Evolutionary conservation across 2,329 filamentous ascomycete species (phyloP), one percentile per base, ranked within the genome.

Genomic region (Fusarium ramigenum): DNA sequence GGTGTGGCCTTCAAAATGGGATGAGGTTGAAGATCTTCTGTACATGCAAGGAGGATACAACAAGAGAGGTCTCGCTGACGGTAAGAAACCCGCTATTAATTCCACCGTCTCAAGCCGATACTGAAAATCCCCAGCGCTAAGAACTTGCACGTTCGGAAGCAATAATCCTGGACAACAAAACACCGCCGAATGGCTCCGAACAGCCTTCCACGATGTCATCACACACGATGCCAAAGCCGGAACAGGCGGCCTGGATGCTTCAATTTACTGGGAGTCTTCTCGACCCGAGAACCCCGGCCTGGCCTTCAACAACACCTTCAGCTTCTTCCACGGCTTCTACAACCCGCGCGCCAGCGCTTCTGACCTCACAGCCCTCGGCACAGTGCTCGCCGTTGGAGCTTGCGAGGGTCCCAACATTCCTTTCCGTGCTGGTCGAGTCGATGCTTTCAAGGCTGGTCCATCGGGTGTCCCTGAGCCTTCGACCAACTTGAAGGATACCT

Each of bases 381-480:
- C 79, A 1, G 69, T 81, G 3, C 66, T 78, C 5, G 75, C 80
- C 23, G 66, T 88, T 11, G 83, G 87, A 37, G 83, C 85, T 5
- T 91, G 75, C 36, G 18, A 60, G 4, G 63, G 75, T 52, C 57
- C 75, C 6, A 56, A 68, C 21, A 76, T 83, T 30, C 75, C 79
- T 0, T 80, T 79, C 47, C 77, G 79, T 7, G 74, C 73, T 19
- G 81, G 81, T 3, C 75, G 80, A 4, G 44, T 80, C 8, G 81
- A 82, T 52, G 80, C 80, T 7, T 62, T 66, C 2, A 75, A 78
- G 43, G 78, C 80, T 10, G 81, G 80, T 7, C 73, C 73, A 3
- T 10, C 47, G 0, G 65, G 81, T 40, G 81, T 83, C 1, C 81
- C 81, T 3, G 76, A 81, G 60, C 77, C 80, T 6, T 69, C 76